Evolutionary conservation across 2,329 filamentous ascomycete genomes (phyloP), one percentile per base, ranked within the genome.

Genomic region (Cladosporium sp.): DNA sequence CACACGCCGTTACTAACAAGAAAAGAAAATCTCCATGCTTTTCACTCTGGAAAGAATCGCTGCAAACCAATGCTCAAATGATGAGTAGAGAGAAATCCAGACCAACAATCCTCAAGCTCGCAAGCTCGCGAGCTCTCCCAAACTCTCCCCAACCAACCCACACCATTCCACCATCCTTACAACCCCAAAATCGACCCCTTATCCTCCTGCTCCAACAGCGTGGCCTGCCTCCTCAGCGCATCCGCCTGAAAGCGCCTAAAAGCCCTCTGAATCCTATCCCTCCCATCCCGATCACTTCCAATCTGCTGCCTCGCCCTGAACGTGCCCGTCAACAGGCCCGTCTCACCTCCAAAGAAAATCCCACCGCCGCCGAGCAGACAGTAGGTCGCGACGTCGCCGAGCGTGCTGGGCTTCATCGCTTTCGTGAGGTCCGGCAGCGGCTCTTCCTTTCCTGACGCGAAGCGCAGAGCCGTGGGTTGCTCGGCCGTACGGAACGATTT

Each of bases 181-280:
- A 48, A 22, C 18, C 45, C 45, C 24, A 48, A 34, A 38, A 48
- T 48, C 34, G 45, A 53, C 12, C 36, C 34, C 41, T 40, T 54
- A 32, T 51, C 41, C 34, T 59, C 62, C 50, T 56, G 44, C 67
- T 86, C 82, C 53, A 87, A 56, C 20, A 68, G 61, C 56, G 80
- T 71, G 8, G 83, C 77, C 68, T 86, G 75, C 54, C 73, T 75
- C 59, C 79, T 76, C 60, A 87, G 62, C n/a, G 79, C 74, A 68
- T 87, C 84, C 0, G 80, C 80, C 52, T 76, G 76, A 64, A 85
- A 86, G 50, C 72, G 75, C 57, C 78, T 73, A 54, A 84, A 86
- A 0, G 84, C 84, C 45, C 67, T 75, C 67, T 86, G 80, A 48
- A 87, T 81, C 55, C 83, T 71, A 58, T 72, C 68, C 56, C 71